A percentile compares a stretch with the other conserved stretches of the same genome.
Conservation (phyloP, 768 basidiomycete genomes). For the Xerocomellus chrysenteron region DNA sequence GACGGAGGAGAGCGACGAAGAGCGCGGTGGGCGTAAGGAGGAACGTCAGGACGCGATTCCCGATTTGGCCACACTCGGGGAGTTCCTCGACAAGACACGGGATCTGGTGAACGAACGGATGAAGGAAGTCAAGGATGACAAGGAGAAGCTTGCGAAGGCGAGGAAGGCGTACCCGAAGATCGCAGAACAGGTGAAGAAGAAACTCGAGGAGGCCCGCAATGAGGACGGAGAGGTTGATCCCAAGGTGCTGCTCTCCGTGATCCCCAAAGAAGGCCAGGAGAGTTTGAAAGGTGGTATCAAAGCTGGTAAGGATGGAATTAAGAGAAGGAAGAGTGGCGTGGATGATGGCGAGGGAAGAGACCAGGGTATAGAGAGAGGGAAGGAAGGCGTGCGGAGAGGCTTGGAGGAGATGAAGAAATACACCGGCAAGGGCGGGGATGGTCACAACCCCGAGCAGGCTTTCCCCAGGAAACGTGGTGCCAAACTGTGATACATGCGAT, state of each 20-base stretch:
- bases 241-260: slow-evolving; percentile 5
- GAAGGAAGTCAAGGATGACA: slow-evolving; percentile 15
- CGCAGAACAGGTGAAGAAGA: slow-evolving; percentile 8
- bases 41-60: not conserved
- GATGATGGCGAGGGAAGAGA: not conserved
- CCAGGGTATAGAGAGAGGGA: slow-evolving; percentile 5
- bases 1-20: not conserved
- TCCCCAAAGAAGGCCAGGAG: slow-evolving; percentile 9
- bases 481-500: slow-evolving; percentile 23
- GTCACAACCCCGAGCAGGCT: slow-evolving; percentile 8
- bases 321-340: not conserved
- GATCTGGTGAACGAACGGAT: slow-evolving; percentile 17
- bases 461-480: slow-evolving; percentile 15
- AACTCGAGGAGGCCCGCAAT: slow-evolving; percentile 2
- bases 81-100: slow-evolving; percentile 19
- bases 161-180: slow-evolving; percentile 17
- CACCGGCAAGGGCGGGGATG: slow-evolving; percentile 6
- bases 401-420: slow-evolving; percentile 12
- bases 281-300: slow-evolving; percentile 1
- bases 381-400: slow-evolving; percentile 8
- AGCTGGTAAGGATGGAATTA: slow-evolving; percentile 3
- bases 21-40: not conserved
- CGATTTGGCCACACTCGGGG: slow-evolving; percentile 11
- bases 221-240: slow-evolving; percentile 8
- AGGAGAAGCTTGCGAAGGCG: slow-evolving; percentile 19